Evolutionary conservation across 805 yeast genomes (phyloP).

Genomic region (Maudiozyma bulderi): DNA sequence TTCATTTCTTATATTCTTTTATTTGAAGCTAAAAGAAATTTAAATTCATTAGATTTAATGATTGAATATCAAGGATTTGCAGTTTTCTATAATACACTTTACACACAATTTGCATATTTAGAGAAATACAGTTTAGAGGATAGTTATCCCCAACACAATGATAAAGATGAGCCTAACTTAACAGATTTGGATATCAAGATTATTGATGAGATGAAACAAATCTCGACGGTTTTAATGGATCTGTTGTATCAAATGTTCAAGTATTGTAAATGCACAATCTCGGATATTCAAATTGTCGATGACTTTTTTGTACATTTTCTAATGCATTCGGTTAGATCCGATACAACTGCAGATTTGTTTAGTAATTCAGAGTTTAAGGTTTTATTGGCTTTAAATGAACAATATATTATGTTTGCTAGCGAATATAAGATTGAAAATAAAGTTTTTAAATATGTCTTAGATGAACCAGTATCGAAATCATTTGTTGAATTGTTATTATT

Average conservation of each 20-base stretch:
- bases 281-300: conserved; percentile 36
- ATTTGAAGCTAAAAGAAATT: conserved; percentile 36
- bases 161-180: conserved; percentile 5
- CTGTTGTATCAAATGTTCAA: conserved; percentile 48
- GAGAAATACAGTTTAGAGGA: conserved; percentile 22
- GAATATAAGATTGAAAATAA: conserved; percentile 32
- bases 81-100: conserved; percentile 35
- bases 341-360: conserved; percentile 43
- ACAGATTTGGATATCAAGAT: conserved; percentile 25
- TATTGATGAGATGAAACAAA: conserved; percentile 29
- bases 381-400: conserved; percentile 73
- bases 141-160: conserved; percentile 8
- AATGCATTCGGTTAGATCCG: conserved; percentile 36
- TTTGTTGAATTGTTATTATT: conserved; percentile 65
- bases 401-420: conserved; percentile 58
- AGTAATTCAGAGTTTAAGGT: conserved; percentile 63
- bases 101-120: conserved; percentile 29
- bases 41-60: conserved; percentile 35
- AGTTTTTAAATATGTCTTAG: conserved; percentile 46
- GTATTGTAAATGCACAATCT: conserved; percentile 35
- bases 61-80: conserved; percentile 45
- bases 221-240: conserved; percentile 39
- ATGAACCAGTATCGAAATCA: conserved; percentile 35
- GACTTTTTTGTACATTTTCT: conserved; percentile 39
- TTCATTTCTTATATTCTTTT: conserved; percentile 36